Evolutionary conservation across 306 rosid species (phyloP).

Genomic region (Lablab purpureus): DNA sequence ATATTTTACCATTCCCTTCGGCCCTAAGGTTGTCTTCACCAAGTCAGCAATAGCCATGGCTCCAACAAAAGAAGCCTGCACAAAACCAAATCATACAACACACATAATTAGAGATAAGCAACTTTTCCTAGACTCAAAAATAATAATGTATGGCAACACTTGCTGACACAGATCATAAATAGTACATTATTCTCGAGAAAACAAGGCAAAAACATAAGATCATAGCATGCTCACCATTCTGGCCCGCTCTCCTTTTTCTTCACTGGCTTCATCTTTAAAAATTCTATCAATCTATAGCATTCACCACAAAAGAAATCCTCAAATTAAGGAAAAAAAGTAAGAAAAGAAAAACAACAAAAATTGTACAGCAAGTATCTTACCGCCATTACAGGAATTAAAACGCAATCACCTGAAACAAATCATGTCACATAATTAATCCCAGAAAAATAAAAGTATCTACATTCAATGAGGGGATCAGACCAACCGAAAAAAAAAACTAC

Average conservation of each 20-base stretch:
- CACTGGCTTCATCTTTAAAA: constrained; percentile 93
- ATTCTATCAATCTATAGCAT: constrained; percentile 69
- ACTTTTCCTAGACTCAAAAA: neutral
- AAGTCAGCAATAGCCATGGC: constrained; percentile 96
- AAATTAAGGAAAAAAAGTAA: neutral
- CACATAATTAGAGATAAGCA: neutral
- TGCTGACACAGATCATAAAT: neutral
- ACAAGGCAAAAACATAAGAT: constrained; percentile 25
- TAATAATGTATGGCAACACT: neutral
- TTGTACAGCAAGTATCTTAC: constrained; percentile 54
- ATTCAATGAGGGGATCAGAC: neutral
- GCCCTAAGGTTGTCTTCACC: constrained; percentile 97
- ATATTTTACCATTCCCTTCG: constrained; percentile 89
- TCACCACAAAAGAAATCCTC: constrained; percentile 33
- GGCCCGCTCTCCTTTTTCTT: constrained; percentile 97
- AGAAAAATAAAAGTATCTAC: neutral
- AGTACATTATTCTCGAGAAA: constrained; percentile 1
- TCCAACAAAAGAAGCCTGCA: constrained; percentile 91
- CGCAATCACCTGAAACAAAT: constrained; percentile 42
- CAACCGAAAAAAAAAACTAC: neutral
- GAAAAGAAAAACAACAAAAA: neutral
- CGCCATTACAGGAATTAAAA: constrained; percentile 60
- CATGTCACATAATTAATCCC: constrained; percentile 3
- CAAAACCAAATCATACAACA: constrained; percentile 27
- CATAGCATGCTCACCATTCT: constrained; percentile 75